Percentiles rank a stretch among this genome's conserved stretches.
Evolutionary conservation across 179 eudicot species (phyloP).

Genomic region (Beta corolliflora): DNA sequence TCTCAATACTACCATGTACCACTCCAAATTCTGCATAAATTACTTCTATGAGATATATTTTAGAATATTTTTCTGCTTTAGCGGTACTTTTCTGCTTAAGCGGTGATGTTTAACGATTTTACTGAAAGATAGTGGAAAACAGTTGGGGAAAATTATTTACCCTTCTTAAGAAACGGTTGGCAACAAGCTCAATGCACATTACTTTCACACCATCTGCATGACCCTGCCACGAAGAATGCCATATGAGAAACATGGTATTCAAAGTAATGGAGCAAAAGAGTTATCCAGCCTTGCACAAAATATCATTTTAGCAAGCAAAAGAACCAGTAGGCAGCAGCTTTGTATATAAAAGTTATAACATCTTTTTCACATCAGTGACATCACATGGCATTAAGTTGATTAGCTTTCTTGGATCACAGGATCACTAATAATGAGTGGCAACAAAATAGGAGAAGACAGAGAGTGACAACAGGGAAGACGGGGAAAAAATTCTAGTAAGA

Average conservation of each 20-base stretch:
- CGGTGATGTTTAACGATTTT: background rate
- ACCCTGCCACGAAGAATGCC: slow-evolving; percentile 31
- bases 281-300: slow-evolving; percentile 11
- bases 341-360: too few species aligned
- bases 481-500: background rate
- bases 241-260: slow-evolving; percentile 15
- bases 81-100: background rate
- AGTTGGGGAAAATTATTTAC: slow-evolving; percentile 34
- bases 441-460: background rate
- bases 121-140: background rate
- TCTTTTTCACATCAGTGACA: background rate
- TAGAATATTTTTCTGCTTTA: background rate
- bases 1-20: background rate
- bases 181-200: slow-evolving; percentile 94
- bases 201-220: slow-evolving; percentile 42
- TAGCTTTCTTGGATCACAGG: background rate
- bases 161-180: slow-evolving; percentile 89
- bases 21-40: background rate
- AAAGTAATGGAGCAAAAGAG: background rate
- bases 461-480: background rate
- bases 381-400: background rate
- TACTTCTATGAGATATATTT: background rate
- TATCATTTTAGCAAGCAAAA: background rate
- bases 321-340: background rate
- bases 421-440: background rate